Conservation (phyloP, 2,329 filamentous ascomycete species). For the Cercospora nicotianae region DNA sequence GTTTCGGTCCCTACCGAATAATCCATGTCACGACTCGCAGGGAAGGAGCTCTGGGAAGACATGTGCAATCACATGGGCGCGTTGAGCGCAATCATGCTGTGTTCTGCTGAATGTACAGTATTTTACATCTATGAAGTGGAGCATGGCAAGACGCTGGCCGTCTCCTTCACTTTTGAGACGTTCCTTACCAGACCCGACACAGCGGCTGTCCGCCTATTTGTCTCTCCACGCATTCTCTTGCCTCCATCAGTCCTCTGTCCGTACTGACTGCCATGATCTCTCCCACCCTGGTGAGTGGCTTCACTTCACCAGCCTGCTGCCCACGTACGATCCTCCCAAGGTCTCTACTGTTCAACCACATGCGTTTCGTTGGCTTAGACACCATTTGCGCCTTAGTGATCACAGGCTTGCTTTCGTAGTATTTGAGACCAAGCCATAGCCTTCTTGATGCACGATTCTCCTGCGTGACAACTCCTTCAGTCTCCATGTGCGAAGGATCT, state of each 20-base stretch:
- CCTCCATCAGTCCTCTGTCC: slow-evolving; percentile 74
- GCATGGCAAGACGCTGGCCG: neutral
- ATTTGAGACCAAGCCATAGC: slow-evolving; percentile 88
- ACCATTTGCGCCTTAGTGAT: slow-evolving; percentile 66
- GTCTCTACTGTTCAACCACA: slow-evolving; percentile 64
- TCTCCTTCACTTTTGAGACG: neutral
- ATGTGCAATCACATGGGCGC: neutral
- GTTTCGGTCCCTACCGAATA: neutral
- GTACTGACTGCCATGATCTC: slow-evolving; percentile 82
- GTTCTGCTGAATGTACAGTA: slow-evolving; percentile 6
- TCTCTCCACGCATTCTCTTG: slow-evolving; percentile 76
- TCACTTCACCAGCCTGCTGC: slow-evolving; percentile 63
- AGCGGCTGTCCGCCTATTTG: slow-evolving; percentile 78
- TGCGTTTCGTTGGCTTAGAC: slow-evolving; percentile 70
- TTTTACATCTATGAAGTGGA: neutral
- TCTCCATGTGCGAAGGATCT: slow-evolving; percentile 35
- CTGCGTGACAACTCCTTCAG: slow-evolving; percentile 37
- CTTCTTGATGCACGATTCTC: slow-evolving; percentile 70
- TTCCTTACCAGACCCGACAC: slow-evolving; percentile 61
- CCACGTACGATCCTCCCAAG: slow-evolving; percentile 69
- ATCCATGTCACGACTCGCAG: neutral
- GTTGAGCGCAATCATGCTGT: neutral
- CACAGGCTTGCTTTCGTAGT: slow-evolving; percentile 80
- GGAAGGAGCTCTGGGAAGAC: neutral
- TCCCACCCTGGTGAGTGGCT: slow-evolving; percentile 71